Evolutionary conservation across 805 yeast species (phyloP).

Genomic region (Saccharomycopsis sp.): DNA sequence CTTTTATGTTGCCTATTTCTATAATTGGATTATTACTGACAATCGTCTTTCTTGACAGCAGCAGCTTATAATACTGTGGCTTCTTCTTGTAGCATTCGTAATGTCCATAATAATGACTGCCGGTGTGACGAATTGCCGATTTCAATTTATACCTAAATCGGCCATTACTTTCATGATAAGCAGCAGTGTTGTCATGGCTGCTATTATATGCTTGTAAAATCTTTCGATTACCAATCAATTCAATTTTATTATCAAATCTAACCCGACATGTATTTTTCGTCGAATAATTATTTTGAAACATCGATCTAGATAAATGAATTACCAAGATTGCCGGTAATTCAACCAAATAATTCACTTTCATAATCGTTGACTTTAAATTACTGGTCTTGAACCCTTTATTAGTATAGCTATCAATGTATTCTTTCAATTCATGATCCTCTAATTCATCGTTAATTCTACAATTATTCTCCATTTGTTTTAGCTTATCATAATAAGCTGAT

Average conservation of each 20-base stretch:
- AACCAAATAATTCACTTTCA: constrained; percentile 53
- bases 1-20: constrained; percentile 20
- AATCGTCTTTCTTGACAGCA: constrained; percentile 22
- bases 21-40: constrained; percentile 29
- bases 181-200: constrained; percentile 17
- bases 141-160: constrained; percentile 49
- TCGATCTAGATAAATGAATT: constrained; percentile 82
- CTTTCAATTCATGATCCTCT: constrained; percentile 38
- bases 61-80: constrained; percentile 37
- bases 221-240: constrained; percentile 40
- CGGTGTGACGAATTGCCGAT: constrained; percentile 78
- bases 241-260: constrained; percentile 47
- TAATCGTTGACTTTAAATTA: constrained; percentile 54
- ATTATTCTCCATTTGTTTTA: constrained; percentile 32
- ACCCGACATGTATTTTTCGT: constrained; percentile 73
- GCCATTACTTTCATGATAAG: constrained; percentile 24
- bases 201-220: constrained; percentile 27
- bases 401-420: constrained; percentile 41
- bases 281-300: constrained; percentile 58
- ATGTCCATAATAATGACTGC: constrained; percentile 85
- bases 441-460: constrained; percentile 60
- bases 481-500: constrained; percentile 27
- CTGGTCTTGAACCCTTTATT: constrained; percentile 38
- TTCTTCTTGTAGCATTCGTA: constrained; percentile 83
- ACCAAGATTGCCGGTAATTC: constrained; percentile 66